phyloP scores from a whole-genome alignment of 1,284 basidiomycete genomes.

The Rhodofomes roseus region DNA sequence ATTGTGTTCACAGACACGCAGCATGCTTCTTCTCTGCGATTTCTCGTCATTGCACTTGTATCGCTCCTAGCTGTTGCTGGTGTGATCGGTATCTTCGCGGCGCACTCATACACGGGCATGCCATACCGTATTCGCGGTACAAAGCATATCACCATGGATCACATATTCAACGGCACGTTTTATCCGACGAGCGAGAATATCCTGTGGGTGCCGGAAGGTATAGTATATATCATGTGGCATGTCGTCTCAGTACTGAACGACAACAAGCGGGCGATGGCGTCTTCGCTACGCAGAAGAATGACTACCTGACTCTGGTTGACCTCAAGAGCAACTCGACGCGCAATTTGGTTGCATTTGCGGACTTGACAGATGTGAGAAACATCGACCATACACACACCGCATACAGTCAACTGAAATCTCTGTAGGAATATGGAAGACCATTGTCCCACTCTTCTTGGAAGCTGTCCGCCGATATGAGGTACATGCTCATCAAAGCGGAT shows the following conservation, averaged over 20 bases:
- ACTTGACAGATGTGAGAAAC: slow-evolving; percentile 59
- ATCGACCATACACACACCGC: neutral
- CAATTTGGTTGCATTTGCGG: slow-evolving; percentile 52
- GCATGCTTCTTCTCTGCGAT: slow-evolving; percentile 47
- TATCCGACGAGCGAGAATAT: slow-evolving; percentile 40
- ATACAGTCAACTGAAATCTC: neutral
- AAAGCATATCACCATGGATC: slow-evolving; percentile 78
- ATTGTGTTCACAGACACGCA: slow-evolving; percentile 20
- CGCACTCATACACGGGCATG: slow-evolving; percentile 58
- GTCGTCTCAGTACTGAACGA: neutral
- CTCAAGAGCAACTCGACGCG: slow-evolving; percentile 70
- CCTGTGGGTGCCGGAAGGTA: slow-evolving; percentile 88
- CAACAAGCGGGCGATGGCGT: slow-evolving; percentile 83
- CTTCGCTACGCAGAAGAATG: slow-evolving; percentile 62
- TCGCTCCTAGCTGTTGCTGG: slow-evolving; percentile 53
- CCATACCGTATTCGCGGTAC: slow-evolving; percentile 50
- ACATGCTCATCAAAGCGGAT: slow-evolving; percentile 77
- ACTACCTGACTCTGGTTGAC: slow-evolving; percentile 73
- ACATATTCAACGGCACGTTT: slow-evolving; percentile 90
- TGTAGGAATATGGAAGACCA: slow-evolving; percentile 51
- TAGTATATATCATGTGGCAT: neutral
- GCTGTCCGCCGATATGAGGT: slow-evolving; percentile 84
- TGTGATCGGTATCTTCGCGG: slow-evolving; percentile 70
- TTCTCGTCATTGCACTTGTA: slow-evolving; percentile 50
- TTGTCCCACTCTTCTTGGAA: slow-evolving; percentile 66